Evolutionary conservation across 306 rosid species (phyloP).

Genomic region (Inga laurina): DNA sequence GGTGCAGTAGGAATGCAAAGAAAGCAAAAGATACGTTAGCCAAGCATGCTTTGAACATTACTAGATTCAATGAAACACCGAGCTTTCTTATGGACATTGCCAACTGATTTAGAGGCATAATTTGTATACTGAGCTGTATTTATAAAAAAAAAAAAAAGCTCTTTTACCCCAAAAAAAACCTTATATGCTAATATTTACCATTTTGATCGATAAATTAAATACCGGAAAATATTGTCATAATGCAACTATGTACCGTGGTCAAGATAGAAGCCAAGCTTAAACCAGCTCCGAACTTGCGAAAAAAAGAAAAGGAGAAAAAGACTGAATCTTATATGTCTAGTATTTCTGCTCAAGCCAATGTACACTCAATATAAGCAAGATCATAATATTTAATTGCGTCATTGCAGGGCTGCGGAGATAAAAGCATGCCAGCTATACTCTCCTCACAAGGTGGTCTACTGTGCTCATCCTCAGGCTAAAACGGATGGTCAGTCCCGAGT

Average conservation of each 20-base stretch:
- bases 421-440: slow-evolving; percentile 26
- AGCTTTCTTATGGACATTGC: too few species aligned
- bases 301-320: neutral
- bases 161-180: neutral
- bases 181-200: neutral
- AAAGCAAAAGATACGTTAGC: too few species aligned
- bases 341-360: neutral
- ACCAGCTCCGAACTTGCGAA: neutral
- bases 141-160: neutral
- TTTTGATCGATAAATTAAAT: neutral
- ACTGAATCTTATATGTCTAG: neutral
- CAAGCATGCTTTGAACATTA: too few species aligned
- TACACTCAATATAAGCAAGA: neutral
- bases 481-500: slow-evolving; percentile 67
- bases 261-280: neutral
- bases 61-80: too few species aligned
- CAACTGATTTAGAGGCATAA: too few species aligned
- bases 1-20: too few species aligned
- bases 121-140: too few species aligned
- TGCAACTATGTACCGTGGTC: neutral
- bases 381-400: neutral
- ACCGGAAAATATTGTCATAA: neutral
- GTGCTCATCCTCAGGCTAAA: slow-evolving; percentile 21
- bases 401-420: slow-evolving; percentile 3
- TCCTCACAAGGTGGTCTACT: slow-evolving; percentile 11